Evolutionary conservation across 208 protist species (phyloP), one percentile per base, ranked within the genome.

Genomic region (Wallacemonas collosoma): DNA sequence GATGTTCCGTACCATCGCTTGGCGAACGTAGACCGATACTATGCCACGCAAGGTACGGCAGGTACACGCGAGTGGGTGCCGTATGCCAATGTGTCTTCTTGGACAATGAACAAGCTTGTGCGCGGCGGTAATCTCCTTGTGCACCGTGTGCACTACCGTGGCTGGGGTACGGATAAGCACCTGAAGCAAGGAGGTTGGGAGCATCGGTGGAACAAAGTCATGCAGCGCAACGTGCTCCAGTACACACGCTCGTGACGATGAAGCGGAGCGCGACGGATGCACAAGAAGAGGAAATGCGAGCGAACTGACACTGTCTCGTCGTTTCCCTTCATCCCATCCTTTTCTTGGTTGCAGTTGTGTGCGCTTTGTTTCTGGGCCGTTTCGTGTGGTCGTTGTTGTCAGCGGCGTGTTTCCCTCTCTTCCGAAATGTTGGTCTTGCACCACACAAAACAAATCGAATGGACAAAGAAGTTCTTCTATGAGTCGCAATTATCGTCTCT

Each of bases 101-200:
- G 90, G 89, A 95, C 90, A 15, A 95, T 95, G 90, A 95, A 97
- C 80, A 94, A 95, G 79, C 85, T 95, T 76, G 88, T 95, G 26
- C 86, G 93, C 38, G 75, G 73, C 55, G 93, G 93, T 50, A 92
- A 94, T 67, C 74, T 97, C 55, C 79, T 97, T 48, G 93, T 95
- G 14, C 93, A 97, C 74, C 88, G 93, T 45, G 90, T 95, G 15
- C 88, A 97, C 60, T 94, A 95, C 79, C 86, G 64, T 35, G 93
- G 93, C 9, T 95, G 80, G 80, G 93, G 93, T 55, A 95, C 89
- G 7, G 90, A 95, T 71, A 78, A 75, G 38, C 68, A 90, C 35
- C 79, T 97, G 41, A 95, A 93, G 36, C 73, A 83, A 65, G 93
- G 93, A 43, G 93, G 93, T 3, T 97, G 90, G 90, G 89, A 94